Evolutionary conservation across 106 monocot genomes (phyloP).

Genomic region (Cymbidium sinense): DNA sequence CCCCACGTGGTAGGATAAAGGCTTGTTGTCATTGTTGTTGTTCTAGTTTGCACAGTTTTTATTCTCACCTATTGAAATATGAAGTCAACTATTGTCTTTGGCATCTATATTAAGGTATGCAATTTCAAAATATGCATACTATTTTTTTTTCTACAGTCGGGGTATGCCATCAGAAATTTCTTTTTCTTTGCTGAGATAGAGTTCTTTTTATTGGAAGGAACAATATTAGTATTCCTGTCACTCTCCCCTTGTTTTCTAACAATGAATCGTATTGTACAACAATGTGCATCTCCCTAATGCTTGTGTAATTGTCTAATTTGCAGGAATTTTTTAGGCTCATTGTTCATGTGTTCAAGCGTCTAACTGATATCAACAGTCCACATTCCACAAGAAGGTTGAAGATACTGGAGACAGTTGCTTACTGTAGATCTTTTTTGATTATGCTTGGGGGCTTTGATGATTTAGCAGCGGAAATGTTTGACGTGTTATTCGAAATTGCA

Average conservation of each 20-base stretch:
- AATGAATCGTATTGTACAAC: background rate
- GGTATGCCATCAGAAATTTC: background rate
- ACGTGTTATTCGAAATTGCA: constrained; percentile 63
- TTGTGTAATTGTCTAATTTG: constrained; percentile 3
- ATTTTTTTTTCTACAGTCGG: background rate
- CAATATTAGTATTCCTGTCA: background rate
- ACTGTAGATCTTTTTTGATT: constrained; percentile 61
- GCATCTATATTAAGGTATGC: too few relatives aligned
- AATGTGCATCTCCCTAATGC: background rate
- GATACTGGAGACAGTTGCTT: constrained; percentile 73
- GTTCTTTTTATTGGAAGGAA: background rate
- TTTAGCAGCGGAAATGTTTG: constrained; percentile 69
- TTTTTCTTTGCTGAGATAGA: background rate
- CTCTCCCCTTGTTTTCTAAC: background rate
- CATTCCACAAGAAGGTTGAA: constrained; percentile 69
- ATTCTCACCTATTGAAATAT: too few relatives aligned
- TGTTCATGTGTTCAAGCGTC: constrained; percentile 51
- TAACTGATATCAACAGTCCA: constrained; percentile 64
- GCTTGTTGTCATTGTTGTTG: too few relatives aligned
- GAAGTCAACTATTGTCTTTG: too few relatives aligned
- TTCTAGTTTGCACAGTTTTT: too few relatives aligned
- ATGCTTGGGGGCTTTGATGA: constrained; percentile 72
- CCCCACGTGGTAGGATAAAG: too few relatives aligned
- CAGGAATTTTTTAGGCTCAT: constrained; percentile 83
- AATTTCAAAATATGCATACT: background rate